phyloP scores from a whole-genome alignment of 1,284 basidiomycete genomes.

The Volvariella surrecta region DNA sequence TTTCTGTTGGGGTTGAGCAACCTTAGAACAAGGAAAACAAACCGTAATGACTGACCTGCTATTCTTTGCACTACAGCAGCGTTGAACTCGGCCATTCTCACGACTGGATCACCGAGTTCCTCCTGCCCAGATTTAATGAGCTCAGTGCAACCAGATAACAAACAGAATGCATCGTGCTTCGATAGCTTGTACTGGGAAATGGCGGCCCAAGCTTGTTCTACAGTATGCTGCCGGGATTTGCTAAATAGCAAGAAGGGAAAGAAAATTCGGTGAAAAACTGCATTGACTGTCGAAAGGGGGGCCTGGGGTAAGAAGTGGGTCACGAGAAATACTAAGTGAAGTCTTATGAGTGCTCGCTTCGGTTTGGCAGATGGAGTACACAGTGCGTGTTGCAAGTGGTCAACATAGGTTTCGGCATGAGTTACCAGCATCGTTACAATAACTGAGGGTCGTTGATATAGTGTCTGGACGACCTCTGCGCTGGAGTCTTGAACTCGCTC shows the following conservation, averaged over 20 bases:
- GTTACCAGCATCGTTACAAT: constrained; percentile 38
- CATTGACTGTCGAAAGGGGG: constrained; percentile 25
- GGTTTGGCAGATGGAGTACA: constrained; percentile 30
- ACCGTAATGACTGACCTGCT: constrained; percentile 41
- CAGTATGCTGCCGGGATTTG: constrained; percentile 58
- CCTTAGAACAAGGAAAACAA: not conserved
- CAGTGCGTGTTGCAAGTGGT: constrained; percentile 38
- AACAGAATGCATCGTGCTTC: no score
- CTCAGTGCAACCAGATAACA: constrained; percentile 23
- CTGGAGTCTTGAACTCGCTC: constrained; percentile 62
- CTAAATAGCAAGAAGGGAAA: constrained; percentile 72
- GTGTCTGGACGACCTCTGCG: constrained; percentile 47
- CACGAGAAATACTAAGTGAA: constrained; percentile 59
- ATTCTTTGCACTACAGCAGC: constrained; percentile 44
- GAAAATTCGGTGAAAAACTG: constrained; percentile 52
- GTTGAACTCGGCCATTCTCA: constrained; percentile 45
- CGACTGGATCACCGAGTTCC: constrained; percentile 21
- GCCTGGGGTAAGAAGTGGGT: constrained; percentile 32
- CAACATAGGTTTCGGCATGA: constrained; percentile 35
- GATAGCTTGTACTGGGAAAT: constrained; percentile 16
- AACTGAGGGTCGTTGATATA: constrained; percentile 47
- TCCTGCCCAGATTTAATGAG: constrained; percentile 12
- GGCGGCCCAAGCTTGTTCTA: constrained; percentile 56
- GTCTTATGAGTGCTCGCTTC: constrained; percentile 42
- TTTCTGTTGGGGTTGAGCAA: constrained; percentile 32